Percentiles rank a stretch among this genome's conserved stretches.
Evolutionary conservation across 208 protist genomes (phyloP).

Genomic region (Acanthamoeba polyphaga): DNA sequence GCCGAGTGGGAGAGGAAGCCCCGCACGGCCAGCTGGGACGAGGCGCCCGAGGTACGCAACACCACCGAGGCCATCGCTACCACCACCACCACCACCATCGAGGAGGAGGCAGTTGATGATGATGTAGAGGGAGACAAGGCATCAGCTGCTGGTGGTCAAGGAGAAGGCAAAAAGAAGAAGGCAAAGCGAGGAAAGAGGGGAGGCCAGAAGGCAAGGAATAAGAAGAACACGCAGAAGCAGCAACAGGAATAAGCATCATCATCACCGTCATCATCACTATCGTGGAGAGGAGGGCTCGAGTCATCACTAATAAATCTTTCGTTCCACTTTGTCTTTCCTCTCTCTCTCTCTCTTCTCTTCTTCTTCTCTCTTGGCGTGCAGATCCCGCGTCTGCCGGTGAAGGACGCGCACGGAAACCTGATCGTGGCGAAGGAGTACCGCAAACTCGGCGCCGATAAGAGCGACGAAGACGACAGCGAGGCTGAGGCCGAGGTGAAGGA

Average conservation of each 20-base stretch:
- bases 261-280: no score
- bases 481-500: neutral
- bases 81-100: neutral
- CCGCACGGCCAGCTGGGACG: slow-evolving; percentile 7
- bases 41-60: neutral
- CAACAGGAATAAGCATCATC: neutral
- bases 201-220: neutral
- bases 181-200: neutral
- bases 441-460: neutral
- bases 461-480: neutral
- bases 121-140: neutral
- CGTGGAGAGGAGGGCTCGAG: neutral
- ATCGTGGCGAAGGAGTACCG: slow-evolving; percentile 1
- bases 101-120: neutral
- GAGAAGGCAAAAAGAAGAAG: neutral
- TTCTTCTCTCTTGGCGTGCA: neutral
- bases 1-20: slow-evolving; percentile 24
- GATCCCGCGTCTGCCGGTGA: slow-evolving; percentile 59
- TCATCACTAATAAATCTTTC: slow-evolving; percentile 38
- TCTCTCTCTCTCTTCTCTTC: neutral
- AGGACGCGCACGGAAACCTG: slow-evolving; percentile 51
- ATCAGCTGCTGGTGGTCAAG: neutral
- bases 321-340: neutral
- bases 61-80: neutral
- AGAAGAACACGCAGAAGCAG: neutral